These are phyloP conservation scores for Miscanthus lutarioriparius DNA, from an alignment of 176 grass and related monocot species.

Conservation along the genomic window DNA sequence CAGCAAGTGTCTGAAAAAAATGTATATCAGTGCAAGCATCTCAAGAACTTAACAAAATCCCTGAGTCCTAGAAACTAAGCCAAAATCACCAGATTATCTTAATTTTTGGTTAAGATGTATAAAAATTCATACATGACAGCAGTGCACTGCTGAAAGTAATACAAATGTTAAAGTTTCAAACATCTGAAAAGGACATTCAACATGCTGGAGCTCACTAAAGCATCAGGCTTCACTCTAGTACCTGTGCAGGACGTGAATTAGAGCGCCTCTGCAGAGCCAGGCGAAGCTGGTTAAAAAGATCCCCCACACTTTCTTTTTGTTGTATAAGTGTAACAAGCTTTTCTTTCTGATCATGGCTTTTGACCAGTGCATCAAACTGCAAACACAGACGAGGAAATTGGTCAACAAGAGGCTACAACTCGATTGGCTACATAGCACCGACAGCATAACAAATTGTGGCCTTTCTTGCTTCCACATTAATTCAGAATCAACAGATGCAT, in stretches of 20 bases:
- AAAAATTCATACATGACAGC: background rate
- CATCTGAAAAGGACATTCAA: background rate
- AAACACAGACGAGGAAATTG: constrained; percentile 30
- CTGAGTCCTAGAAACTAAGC: background rate
- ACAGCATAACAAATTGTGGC: constrained; percentile 18
- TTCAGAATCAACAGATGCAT: background rate
- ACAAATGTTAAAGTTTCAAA: background rate
- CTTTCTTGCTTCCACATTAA: constrained; percentile 22
- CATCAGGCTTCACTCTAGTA: constrained; percentile 35
- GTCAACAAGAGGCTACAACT: background rate
- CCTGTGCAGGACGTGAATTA: constrained; percentile 88
- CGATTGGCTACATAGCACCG: background rate
- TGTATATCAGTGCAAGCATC: constrained; percentile 9
- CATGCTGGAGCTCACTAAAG: constrained; percentile 24
- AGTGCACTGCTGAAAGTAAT: constrained; percentile 8
- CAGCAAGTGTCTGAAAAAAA: constrained; percentile 68
- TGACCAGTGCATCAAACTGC: constrained; percentile 85
- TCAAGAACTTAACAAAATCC: constrained; percentile 7
- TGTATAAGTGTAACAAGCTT: constrained; percentile 76
- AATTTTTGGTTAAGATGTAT: constrained; percentile 10
- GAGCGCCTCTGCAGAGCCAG: constrained; percentile 74
- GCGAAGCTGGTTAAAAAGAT: constrained; percentile 95
- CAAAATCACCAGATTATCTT: constrained; percentile 30
- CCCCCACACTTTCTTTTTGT: constrained; percentile 93
- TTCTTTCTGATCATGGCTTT: constrained; percentile 67